Percentiles rank a stretch among this genome's conserved stretches.
Conservation (phyloP, 1,139 yeast species). For the Saccharomyces uvarum region DNA sequence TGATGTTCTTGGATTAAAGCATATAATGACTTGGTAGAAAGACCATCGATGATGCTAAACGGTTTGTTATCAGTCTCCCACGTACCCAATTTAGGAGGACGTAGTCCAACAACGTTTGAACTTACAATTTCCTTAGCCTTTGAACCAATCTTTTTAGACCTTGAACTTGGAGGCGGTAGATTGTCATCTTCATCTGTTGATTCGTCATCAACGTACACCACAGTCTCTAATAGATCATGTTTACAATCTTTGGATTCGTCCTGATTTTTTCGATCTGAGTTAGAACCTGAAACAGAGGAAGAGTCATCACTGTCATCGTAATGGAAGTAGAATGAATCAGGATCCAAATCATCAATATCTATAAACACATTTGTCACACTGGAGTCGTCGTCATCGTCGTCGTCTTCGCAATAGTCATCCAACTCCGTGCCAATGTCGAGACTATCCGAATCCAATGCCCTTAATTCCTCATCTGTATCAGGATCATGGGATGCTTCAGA, state of each 20-base stretch:
- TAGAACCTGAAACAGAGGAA: conserved; percentile 20
- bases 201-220: conserved; percentile 48
- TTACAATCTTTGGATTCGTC: conserved; percentile 12
- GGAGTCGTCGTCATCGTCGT: conserved; percentile 28
- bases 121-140: conserved; percentile 82
- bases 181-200: conserved; percentile 86
- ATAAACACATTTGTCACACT: conserved; percentile 32
- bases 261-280: conserved; percentile 12
- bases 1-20: conserved; percentile 33
- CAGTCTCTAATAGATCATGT: conserved; percentile 24
- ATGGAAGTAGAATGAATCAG: conserved; percentile 34
- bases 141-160: conserved; percentile 51
- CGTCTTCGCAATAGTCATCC: conserved; percentile 8
- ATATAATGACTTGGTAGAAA: conserved; percentile 71
- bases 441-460: neutral
- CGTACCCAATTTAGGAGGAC: conserved; percentile 89
- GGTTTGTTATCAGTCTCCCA: conserved; percentile 86
- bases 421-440: conserved; percentile 1
- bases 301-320: conserved; percentile 26
- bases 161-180: conserved; percentile 58
- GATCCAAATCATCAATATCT: conserved; percentile 35
- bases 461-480: conserved; percentile 12
- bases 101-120: conserved; percentile 70
- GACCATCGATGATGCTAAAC: conserved; percentile 88
- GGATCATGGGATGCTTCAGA: conserved; percentile 18